Base-by-base conservation (phyloP, 2,329 filamentous ascomycete genomes). In the Neopestalotiopsis sp. region DNA sequence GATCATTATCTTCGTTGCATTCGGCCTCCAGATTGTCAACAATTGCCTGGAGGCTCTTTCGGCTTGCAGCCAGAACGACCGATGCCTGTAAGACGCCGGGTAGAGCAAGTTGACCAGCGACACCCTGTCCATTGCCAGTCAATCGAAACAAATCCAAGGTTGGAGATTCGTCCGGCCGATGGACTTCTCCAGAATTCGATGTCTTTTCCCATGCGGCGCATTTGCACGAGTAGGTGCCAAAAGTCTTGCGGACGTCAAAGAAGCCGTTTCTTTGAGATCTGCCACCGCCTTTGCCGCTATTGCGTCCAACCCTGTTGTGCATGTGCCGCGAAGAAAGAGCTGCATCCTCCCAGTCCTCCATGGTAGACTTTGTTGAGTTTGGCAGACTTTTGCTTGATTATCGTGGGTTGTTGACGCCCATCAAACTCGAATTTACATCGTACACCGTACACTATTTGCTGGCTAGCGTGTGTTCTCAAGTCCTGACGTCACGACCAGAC, bases 341-440 rank as follows among this genome's bases (percentile, higher is more conserved):
- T 6, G 71, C 59, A 30, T 75, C 74, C 60, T 75, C 69, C 74
- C 74, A 75, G 60, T 71, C 68, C 13, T 74, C 72, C 69, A 67
- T 67, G 28, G 13, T 49, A 6, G 1, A 13, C 1, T 28, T 38
- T 10, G 34, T 7, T 38, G 28, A 14, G 20, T 1, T 24, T n/a
- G 13, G 4, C 49, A 24, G 24, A 49, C 13, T 6, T 1, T 7
- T 20, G 12, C n/a, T 17, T 20, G 38, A 20, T 32, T 13, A 40
- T 40, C 9, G 4, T 60, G 57, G 14, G 7, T 34, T 34, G 28
- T 17, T 30, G 57, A 60, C 4, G 12, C 2, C 24, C 24, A 28
- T 60, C 32, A 12, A 60, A 34, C 28, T 24, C 14, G 20, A 7
- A 12, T 52, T 5, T n/a, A 2, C 17, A 9, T 17, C n/a, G 10